A percentile compares a stretch with the other conserved stretches of the same genome.
phyloP scores from a whole-genome alignment of 2,329 filamentous ascomycete genomes.

The Fusarium pseudonygamai region DNA sequence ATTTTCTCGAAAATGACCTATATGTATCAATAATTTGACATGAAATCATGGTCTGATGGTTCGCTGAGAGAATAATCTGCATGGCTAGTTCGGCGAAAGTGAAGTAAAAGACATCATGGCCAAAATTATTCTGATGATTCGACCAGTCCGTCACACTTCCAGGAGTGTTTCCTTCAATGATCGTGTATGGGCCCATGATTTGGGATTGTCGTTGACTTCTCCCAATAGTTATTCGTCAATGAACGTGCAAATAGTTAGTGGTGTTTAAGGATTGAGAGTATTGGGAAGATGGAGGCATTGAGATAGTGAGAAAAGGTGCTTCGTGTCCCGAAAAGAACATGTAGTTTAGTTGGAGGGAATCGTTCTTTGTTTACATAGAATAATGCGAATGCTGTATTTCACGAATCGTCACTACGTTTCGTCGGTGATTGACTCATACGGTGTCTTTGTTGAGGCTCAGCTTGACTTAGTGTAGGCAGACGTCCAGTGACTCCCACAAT shows the following conservation, averaged over 20 bases:
- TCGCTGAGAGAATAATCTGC: constrained; percentile 3
- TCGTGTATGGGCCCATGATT: not conserved
- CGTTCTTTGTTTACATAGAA: not conserved
- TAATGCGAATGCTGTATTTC: not conserved
- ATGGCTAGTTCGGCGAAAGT: constrained; percentile 7
- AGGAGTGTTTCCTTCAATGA: constrained; percentile 3
- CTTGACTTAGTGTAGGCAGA: not conserved
- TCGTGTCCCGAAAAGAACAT: not conserved
- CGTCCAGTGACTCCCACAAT: not conserved
- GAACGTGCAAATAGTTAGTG: not conserved
- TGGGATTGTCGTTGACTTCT: too few species aligned
- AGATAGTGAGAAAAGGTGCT: not conserved
- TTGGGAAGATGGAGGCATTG: not conserved
- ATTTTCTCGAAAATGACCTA: not conserved
- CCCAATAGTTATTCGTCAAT: not conserved
- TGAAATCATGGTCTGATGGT: not conserved
- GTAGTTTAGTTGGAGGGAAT: not conserved
- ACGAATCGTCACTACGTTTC: not conserved
- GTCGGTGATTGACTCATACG: constrained; percentile 9
- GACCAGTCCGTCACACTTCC: constrained; percentile 4
- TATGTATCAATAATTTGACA: constrained; percentile 12
- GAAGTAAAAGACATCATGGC: constrained; percentile 1
- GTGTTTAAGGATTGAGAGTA: not conserved
- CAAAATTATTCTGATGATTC: not conserved
- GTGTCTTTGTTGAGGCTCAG: not conserved